Percentiles rank a stretch among this genome's conserved stretches.
Evolutionary conservation across 192 early-diverging fungal species (phyloP).

Genomic region (Entophlyctis helioformis): DNA sequence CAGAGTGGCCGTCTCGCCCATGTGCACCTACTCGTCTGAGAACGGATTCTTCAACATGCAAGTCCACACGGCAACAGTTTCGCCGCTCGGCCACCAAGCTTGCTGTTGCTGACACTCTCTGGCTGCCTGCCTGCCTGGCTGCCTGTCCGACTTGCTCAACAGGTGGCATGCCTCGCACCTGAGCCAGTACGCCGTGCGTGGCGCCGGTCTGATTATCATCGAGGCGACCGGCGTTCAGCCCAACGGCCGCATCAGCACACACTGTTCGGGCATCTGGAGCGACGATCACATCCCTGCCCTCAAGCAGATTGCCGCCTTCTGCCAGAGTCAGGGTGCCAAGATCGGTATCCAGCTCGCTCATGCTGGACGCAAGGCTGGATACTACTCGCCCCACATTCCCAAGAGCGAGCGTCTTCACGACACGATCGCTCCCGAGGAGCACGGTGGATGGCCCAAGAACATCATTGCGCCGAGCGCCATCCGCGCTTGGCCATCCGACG

Average conservation of each 20-base stretch:
- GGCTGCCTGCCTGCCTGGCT: conserved; percentile 4
- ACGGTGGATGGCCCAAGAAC: conserved; percentile 62
- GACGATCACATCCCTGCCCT: conserved; percentile 58
- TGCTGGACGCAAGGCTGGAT: conserved; percentile 62
- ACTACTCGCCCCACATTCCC: conserved; percentile 13
- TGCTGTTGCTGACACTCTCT: not conserved
- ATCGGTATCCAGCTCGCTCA: conserved; percentile 68
- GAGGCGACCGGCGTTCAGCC: conserved; percentile 66
- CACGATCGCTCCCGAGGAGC: conserved; percentile 13
- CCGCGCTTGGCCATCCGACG: not conserved
- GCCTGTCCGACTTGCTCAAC: conserved; percentile 14
- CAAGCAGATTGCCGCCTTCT: conserved; percentile 45
- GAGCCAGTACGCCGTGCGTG: conserved; percentile 62
- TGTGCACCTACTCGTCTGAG: conserved; percentile 52
- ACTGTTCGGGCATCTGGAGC: conserved; percentile 70
- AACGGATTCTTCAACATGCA: not conserved
- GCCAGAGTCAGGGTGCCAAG: conserved; percentile 32
- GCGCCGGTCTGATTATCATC: conserved; percentile 66
- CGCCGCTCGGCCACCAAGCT: not conserved
- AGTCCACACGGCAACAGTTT: not conserved
- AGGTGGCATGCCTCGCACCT: conserved; percentile 17
- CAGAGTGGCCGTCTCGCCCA: conserved; percentile 64
- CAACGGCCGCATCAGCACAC: conserved; percentile 67
- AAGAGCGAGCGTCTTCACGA: conserved; percentile 1
- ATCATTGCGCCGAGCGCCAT: conserved; percentile 56